Conservation (phyloP, 208 protist species). For the Crithidia brevicula region DNA sequence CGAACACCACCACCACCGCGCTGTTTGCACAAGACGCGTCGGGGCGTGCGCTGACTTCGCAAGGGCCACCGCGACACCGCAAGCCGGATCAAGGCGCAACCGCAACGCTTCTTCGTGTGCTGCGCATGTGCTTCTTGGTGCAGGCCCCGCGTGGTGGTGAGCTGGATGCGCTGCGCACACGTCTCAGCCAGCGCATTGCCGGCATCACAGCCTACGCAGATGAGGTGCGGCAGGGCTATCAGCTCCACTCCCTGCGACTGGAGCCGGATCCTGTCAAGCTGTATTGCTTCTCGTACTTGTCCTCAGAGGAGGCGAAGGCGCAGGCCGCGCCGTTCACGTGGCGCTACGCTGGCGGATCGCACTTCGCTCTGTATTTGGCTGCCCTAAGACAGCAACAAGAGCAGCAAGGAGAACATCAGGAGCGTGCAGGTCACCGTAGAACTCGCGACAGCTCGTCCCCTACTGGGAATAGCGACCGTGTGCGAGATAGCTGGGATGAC, state of each 20-base stretch:
- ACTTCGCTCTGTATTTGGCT: conserved; percentile 57
- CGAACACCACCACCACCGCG: too few relatives aligned
- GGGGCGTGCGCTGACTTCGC: too few relatives aligned
- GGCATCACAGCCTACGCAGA: conserved; percentile 55
- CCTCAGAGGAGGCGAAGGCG: conserved; percentile 60
- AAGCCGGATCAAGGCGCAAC: too few relatives aligned
- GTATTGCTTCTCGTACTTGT: conserved; percentile 73
- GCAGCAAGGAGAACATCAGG: conserved; percentile 19
- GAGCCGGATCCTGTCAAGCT: conserved; percentile 53
- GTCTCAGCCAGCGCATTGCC: conserved; percentile 58
- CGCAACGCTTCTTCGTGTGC: conserved; percentile 40
- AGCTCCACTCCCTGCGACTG: conserved; percentile 65
- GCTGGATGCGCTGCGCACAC: conserved; percentile 67
- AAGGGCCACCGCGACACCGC: too few relatives aligned
- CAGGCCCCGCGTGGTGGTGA: conserved; percentile 49
- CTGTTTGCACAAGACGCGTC: too few relatives aligned
- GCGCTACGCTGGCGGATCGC: conserved; percentile 72
- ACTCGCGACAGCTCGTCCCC: too few relatives aligned
- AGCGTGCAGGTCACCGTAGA: neutral
- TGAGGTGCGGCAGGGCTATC: conserved; percentile 36
- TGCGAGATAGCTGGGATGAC: too few relatives aligned
- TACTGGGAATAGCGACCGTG: too few relatives aligned
- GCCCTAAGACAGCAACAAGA: conserved; percentile 36
- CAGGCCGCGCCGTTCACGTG: conserved; percentile 56
- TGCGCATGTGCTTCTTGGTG: conserved; percentile 74